Base-by-base conservation (phyloP, 2,329 filamentous ascomycete species). In the Saccharata proteae region DNA sequence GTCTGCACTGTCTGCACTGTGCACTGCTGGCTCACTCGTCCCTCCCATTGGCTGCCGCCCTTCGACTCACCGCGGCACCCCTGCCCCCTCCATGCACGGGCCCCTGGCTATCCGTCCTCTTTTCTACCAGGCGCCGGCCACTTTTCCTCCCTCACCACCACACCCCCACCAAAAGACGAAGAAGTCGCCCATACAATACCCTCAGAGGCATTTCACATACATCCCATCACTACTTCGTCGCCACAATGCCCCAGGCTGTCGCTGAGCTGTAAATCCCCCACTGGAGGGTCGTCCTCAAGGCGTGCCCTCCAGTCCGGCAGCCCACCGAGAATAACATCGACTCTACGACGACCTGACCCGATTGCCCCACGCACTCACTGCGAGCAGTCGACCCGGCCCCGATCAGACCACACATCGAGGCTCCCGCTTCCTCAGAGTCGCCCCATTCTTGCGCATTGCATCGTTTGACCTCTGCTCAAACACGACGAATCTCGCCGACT, bases 251-350 rank as follows among this genome's bases (percentile, higher is more conserved):
- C 45, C 56, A 57, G 57, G 57, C 57, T 45, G 51, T 59, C 56
- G 55, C 55, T 59, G 57, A 56, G 80, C 81, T 88, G 79, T 92
- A 85, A 86, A 83, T 72, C 63, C 71, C 34, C 59, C 76, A 77
- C 80, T 85, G 74, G 77, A 77, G 75, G 73, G 67, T 64, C 59
- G 61, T 58, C 67, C 54, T 46, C 50, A 51, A 57, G 59, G 60
- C 16, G 51, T 68, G 71, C 73, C 71, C 71, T 71, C 76, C 73
- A 85, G 81, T 83, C 79, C 78, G 75, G 74, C 53, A 84, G 80
- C 77, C 79, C 77, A 76, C 65, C 74, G 78, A 84, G 69, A 69
- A 65, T 64, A 67, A 68, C 66, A 70, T 73, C 67, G 62, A 61
- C 52, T 56, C 50, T 43, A 52, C 54, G 54, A 58, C 51, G 52